Evolutionary conservation across 495 filamentous ascomycete species (phyloP).

Genomic region (Lentithecium fluviatile): DNA sequence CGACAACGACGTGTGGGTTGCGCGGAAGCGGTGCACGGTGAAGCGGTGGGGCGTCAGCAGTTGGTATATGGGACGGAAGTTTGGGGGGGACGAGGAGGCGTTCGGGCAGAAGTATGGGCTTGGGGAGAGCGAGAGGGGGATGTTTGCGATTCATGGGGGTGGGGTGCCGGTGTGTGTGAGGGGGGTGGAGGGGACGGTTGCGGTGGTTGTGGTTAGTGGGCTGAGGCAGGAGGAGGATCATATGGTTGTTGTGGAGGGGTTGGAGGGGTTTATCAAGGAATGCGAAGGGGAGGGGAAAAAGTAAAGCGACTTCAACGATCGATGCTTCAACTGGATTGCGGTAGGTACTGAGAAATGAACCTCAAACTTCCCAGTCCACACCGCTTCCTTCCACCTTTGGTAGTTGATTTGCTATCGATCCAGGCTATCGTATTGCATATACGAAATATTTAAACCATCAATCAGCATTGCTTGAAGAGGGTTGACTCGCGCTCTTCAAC

Average conservation of each 20-base stretch:
- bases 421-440: no score
- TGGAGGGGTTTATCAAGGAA: slow-evolving; percentile 46
- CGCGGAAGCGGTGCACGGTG: slow-evolving; percentile 65
- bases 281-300: no score
- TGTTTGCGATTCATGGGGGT: slow-evolving; percentile 75
- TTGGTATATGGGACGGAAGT: slow-evolving; percentile 65
- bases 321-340: no score
- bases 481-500: no score
- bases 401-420: no score
- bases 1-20: slow-evolving; percentile 49
- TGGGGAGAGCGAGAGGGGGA: slow-evolving; percentile 49
- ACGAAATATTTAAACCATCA: no score
- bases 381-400: no score
- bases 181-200: slow-evolving; percentile 69
- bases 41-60: slow-evolving; percentile 63
- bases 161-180: slow-evolving; percentile 65
- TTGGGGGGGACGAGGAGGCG: slow-evolving; percentile 53
- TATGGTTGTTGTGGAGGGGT: slow-evolving; percentile 64
- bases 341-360: no score
- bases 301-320: no score
- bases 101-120: slow-evolving; percentile 59
- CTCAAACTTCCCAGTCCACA: no score
- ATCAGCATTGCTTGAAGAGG: no score
- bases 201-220: slow-evolving; percentile 71
- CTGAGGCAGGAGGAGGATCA: slow-evolving; percentile 78